phyloP scores from a whole-genome alignment of 805 yeast genomes.

The Suhomyces emberorum region DNA sequence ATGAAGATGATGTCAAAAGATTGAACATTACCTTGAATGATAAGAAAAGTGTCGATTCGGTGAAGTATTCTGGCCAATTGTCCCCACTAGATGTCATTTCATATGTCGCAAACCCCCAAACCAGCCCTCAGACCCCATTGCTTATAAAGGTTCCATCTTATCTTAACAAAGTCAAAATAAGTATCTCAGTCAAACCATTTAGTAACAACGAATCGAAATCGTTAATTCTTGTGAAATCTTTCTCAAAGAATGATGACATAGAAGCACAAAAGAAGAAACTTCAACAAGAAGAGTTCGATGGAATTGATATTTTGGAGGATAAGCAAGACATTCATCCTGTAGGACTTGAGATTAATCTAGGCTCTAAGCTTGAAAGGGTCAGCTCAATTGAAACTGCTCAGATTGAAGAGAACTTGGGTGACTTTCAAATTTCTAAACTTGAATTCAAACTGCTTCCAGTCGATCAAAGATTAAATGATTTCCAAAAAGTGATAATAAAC shows the following conservation, averaged over 20 bases:
- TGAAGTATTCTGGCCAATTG: constrained; percentile 8
- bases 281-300: background rate
- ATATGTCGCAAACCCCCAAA: constrained; percentile 19
- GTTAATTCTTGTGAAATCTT: constrained; percentile 32
- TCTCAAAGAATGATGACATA: constrained; percentile 12
- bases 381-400: background rate
- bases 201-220: constrained; percentile 11
- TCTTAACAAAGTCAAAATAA: constrained; percentile 26
- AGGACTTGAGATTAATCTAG: background rate
- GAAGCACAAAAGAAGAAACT: constrained; percentile 9
- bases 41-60: constrained; percentile 13
- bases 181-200: constrained; percentile 20
- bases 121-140: constrained; percentile 22
- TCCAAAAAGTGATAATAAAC: constrained; percentile 26
- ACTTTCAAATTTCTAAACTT: constrained; percentile 22
- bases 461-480: constrained; percentile 11
- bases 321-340: background rate
- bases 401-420: background rate
- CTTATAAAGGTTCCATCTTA: constrained; percentile 25
- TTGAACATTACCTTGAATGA: constrained; percentile 19
- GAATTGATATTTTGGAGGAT: background rate
- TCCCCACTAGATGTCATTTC: constrained; percentile 14
- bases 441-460: constrained; percentile 24
- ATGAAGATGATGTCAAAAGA: constrained; percentile 23
- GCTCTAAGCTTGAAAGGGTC: background rate